Conservation (phyloP, 1,139 yeast species). For the Scheffersomyces illinoinensis region DNA sequence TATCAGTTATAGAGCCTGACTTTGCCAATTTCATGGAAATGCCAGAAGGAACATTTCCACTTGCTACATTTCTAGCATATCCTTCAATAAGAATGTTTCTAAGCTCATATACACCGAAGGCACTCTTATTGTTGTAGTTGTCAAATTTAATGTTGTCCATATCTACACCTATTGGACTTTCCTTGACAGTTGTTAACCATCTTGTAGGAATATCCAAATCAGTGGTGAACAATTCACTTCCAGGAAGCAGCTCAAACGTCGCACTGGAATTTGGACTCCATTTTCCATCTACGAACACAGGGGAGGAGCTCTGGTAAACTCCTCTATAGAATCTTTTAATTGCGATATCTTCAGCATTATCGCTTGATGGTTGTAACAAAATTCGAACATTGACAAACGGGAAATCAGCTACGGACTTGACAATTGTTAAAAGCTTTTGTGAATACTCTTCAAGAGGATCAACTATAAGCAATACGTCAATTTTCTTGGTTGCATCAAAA, state of each 20-base stretch:
- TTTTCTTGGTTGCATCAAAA: conserved; percentile 19
- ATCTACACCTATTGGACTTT: conserved; percentile 47
- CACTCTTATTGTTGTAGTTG: conserved; percentile 17
- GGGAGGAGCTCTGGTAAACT: conserved; percentile 33
- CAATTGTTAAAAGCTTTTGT: conserved; percentile 58
- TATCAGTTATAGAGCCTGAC: conserved; percentile 38
- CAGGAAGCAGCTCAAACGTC: conserved; percentile 39
- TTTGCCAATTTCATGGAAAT: conserved; percentile 43
- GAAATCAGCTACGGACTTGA: conserved; percentile 44
- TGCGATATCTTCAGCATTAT: conserved; percentile 37
- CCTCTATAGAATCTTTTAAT: conserved; percentile 63
- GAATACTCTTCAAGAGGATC: conserved; percentile 75
- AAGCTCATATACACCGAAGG: conserved; percentile 29
- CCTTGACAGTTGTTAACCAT: conserved; percentile 61
- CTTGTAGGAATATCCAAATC: conserved; percentile 64
- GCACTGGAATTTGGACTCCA: conserved; percentile 13
- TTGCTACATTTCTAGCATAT: conserved; percentile 50
- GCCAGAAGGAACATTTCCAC: conserved; percentile 49
- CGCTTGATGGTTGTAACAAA: conserved; percentile 56
- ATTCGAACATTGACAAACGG: conserved; percentile 54
- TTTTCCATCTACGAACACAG: conserved; percentile 45
- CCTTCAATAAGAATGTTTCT: conserved; percentile 68
- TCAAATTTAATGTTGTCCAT: conserved; percentile 57
- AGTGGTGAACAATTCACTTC: conserved; percentile 51
- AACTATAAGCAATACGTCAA: conserved; percentile 58